Base-by-base conservation (phyloP, 768 basidiomycete genomes). In the Trichaptum fuscoviolaceum region DNA sequence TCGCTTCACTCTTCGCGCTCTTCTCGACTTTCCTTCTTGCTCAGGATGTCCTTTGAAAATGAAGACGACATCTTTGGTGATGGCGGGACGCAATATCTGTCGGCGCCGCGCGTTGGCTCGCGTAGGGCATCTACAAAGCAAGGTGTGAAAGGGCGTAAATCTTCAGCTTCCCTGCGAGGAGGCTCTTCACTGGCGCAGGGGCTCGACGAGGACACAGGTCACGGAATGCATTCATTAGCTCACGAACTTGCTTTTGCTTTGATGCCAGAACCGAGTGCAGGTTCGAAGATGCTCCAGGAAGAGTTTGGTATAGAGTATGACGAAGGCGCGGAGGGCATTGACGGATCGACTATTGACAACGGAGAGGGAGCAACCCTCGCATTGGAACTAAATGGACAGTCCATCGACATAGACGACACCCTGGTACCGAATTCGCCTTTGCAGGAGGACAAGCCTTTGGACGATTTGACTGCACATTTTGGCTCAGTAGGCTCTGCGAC, bases 261-360 rank as follows among this genome's bases (percentile, higher is more conserved):
- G 65, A 91, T 93, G 87, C 93, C 92, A 25, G 93, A 95, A 77
- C 92, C 93, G 0, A 89, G 84, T 63, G 81, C 85, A 27, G 86
- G 90, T 64, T 93, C 91, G 25, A 89, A 86, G 74, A 76, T 93
- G 35, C 81, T 95, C 6, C 91, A 91, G 15, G 93, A 94, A 76
- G 93, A 95, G 75, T 92, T 95, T 69, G 93, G 93, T 10, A 89
- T 95, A 68, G 93, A 94, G 73, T 93, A 91, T 69, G 93, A 94
- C 68, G 70, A 71, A 27, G 92, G 90, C 59, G 90, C 90, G 30
- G 91, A 93, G 77, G 91, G 90, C 52, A 91, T 90, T 65, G 92
- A 91, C 72, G 85, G 84, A 8, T 63, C 73, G 69, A 58, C 30
- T 25, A 57, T 10, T 20, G 59, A 15, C 25, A 24, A 61, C 24